Conservation (phyloP, 306 rosid species). For the Vigna unguiculata region DNA sequence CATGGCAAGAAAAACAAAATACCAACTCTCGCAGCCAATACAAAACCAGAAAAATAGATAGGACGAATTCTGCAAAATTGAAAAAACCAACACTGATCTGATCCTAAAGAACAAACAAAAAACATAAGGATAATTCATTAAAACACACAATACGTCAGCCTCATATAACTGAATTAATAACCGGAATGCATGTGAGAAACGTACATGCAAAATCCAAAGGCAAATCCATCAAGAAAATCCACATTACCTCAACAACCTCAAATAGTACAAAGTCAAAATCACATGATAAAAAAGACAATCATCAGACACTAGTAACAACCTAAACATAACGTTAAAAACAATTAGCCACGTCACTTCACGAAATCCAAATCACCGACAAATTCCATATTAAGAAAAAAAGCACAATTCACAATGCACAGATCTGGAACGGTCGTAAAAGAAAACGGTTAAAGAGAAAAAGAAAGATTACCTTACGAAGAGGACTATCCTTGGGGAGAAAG, state of each 20-base stretch:
- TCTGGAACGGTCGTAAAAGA: slow-evolving; percentile 20
- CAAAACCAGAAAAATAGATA: slow-evolving; percentile 25
- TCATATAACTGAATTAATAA: neutral
- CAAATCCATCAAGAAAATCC: slow-evolving; percentile 12
- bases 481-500: slow-evolving; percentile 94
- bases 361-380: slow-evolving; percentile 42
- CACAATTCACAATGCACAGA: slow-evolving; percentile 32
- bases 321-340: neutral
- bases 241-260: neutral
- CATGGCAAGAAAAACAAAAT: slow-evolving; percentile 21
- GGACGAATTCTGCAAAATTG: neutral
- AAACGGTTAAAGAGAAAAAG: neutral
- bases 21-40: neutral
- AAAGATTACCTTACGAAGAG: slow-evolving; percentile 85
- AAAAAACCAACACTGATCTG: neutral
- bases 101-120: slow-evolving; percentile 14
- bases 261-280: slow-evolving; percentile 10
- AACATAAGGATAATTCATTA: neutral
- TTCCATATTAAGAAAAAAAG: slow-evolving; percentile 31
- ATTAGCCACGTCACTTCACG: neutral
- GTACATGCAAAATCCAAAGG: neutral
- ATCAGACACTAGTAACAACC: neutral
- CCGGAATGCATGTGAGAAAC: neutral
- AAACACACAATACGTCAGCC: neutral
- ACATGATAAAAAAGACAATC: neutral